Evolutionary conservation across 306 rosid species (phyloP).

Genomic region (Quercus robur): DNA sequence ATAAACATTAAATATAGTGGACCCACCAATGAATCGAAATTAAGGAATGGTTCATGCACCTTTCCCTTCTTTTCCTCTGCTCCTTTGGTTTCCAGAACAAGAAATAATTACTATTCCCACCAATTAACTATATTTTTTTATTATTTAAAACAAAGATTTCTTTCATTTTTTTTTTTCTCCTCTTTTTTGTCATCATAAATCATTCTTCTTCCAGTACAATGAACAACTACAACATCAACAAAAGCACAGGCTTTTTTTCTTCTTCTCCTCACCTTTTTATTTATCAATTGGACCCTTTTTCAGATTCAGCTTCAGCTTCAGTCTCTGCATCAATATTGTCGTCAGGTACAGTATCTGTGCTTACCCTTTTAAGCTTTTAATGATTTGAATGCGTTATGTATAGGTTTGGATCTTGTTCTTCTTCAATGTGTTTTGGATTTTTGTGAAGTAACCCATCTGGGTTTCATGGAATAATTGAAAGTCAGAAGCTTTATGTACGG

Average conservation of each 20-base stretch:
- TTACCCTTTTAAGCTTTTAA: not conserved
- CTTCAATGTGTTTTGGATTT: not conserved
- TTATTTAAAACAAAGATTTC: not conserved
- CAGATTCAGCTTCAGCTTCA: not conserved
- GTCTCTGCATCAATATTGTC: not conserved
- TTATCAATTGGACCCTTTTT: not conserved
- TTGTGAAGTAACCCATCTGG: not conserved
- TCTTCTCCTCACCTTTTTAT: not conserved
- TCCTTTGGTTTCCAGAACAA: not conserved
- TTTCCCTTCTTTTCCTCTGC: not conserved
- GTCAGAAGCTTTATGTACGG: slow-evolving; percentile 1
- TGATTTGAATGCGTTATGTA: not conserved
- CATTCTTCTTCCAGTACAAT: slow-evolving; percentile 2
- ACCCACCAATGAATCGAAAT: slow-evolving; percentile 11
- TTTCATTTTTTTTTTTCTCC: not conserved
- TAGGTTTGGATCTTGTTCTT: slow-evolving; percentile 9
- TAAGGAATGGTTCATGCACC: slow-evolving; percentile 44
- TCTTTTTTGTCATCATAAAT: slow-evolving; percentile 15
- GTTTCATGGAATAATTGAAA: slow-evolving; percentile 7
- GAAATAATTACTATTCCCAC: not conserved
- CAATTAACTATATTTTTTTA: not conserved
- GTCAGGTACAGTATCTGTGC: slow-evolving; percentile 18
- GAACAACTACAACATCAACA: slow-evolving; percentile 2
- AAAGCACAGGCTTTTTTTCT: not conserved
- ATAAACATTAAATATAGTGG: too few relatives aligned